Base-by-base conservation (phyloP, 257 asterid genomes). In the Gentiana straminea region DNA sequence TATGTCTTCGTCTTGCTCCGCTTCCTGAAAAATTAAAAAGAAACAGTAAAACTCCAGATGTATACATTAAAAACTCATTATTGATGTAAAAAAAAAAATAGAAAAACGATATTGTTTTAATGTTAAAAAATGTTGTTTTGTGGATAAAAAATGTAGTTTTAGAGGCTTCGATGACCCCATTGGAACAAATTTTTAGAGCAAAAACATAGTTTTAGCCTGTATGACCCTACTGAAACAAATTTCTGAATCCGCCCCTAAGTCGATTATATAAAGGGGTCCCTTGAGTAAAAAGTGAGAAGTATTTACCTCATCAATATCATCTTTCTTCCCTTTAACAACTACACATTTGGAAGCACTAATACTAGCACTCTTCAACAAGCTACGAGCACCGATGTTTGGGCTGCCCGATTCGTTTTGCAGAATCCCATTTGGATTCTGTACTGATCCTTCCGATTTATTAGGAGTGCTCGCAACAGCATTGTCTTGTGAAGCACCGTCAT, bases 341-440 rank as follows among this genome's bases (percentile, higher is more conserved):
- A 89, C 60, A 41, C 97, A 89, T 72, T 84, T 84, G 13, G 97
- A 89, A 52, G 77, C 97, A 57, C 97, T 89, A 58, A 86, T 89
- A 58, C 94, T 89, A 61, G 94, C 92, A 60, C 97, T 89, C 82
- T 91, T 91, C 70, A 87, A 78, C 84, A 91, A 77, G 82, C 96
- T 79, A 49, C 94, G 95, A 52, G 85, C 88, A 59, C 83, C 81
- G 57, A 77, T 71, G 52, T 53, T 73, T 57, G 43, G 35, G 13
- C 58, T 59, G 57, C 35, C 47, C 58, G 69, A 72, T 54, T 78
- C 84, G 66, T 64, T 71, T 64, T 70, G 70, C 43, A 60, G 49
- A 64, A 13, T 63, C 38, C 66, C 76, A 43, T 72, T 74, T 4
- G 55, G 12, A 59, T 58, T 47, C 32, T 66, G 81, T 15, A 15